These are phyloP conservation scores for Scedosporium apiospermum DNA, from an alignment of 2,329 filamentous ascomycete genomes.

Conservation along the genomic window DNA sequence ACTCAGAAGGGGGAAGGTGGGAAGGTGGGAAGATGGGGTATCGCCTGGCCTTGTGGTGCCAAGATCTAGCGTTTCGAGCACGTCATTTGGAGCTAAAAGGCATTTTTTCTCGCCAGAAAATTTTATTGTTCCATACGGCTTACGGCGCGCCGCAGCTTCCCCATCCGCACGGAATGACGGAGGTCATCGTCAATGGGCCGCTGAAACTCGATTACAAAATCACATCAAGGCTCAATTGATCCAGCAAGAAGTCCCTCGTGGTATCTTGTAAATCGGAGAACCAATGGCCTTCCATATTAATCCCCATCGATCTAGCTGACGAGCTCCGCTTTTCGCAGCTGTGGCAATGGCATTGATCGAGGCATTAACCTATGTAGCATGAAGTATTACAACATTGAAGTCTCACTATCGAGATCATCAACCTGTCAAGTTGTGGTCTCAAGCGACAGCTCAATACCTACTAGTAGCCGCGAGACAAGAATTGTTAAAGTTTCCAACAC, in stretches of 20 bases:
- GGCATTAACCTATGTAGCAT: too few species aligned
- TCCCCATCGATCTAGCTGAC: background rate
- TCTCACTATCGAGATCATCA: background rate
- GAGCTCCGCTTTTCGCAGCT: too few species aligned
- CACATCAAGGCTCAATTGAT: background rate
- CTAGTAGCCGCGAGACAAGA: too few species aligned
- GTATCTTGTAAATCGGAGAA: background rate
- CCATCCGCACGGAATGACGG: background rate
- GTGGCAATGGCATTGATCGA: too few species aligned
- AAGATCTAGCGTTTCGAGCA: conserved; percentile 10
- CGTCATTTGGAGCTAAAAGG: conserved; percentile 15
- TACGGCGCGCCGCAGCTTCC: background rate
- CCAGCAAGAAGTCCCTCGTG: background rate
- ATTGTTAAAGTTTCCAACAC: too few species aligned
- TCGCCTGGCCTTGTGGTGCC: background rate
- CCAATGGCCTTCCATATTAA: background rate
- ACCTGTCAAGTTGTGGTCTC: background rate
- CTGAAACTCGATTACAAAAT: background rate
- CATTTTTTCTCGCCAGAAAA: background rate
- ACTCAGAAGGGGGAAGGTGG: background rate
- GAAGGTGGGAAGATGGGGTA: background rate
- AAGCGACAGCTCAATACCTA: too few species aligned
- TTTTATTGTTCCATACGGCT: background rate
- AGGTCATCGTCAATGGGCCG: background rate
- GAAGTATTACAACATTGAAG: too few species aligned